Evolutionary conservation across 306 rosid genomes (phyloP), one percentile per base, ranked within the genome.

Genomic region (Vachellia collinsii): DNA sequence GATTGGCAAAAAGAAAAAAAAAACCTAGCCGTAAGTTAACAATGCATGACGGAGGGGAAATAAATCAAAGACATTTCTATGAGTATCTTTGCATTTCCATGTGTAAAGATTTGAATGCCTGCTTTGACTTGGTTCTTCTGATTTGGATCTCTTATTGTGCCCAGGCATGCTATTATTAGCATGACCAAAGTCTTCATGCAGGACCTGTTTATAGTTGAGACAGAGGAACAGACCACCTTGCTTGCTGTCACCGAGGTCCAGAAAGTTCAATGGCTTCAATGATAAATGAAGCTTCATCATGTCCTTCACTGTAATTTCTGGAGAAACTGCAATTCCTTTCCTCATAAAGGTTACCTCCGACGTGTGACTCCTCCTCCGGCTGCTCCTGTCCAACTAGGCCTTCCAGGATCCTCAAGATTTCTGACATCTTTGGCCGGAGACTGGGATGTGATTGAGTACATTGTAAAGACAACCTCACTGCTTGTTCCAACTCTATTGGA

Each of bases 261-360:
- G 99, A 95, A 77, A 95, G 97, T 72, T 95, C 98, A 82, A 95
- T 93, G 75, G 98, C 94, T 89, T 95, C 97, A 3, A 95, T 86
- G 43, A 87, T 85, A 76, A 95, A 93, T 4, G 98, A 93, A 78
- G 93, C 91, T 79, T 90, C 97, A 70, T 90, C 93, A 43, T 77
- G 88, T 63, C 78, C 83, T 58, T 92, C 91, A 70, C 91, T 90
- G 58, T 86, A 88, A 70, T 86, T 87, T 83, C 88, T 84, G 37
- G 92, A 88, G 89, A 89, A 92, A 86, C 90, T 87, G 77, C 87
- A 85, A 50, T 80, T 77, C 81, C 94, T 86, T 79, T 90, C 91
- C 53, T 91, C 96, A 53, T 65, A 84, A 17, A 78, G 65, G 86
- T 70, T 86, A 70, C 77, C 64, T 13, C 91, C 92, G 0, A 88